A percentile compares a stretch with the other conserved stretches of the same genome.
phyloP scores from a whole-genome alignment of 331 rosid genomes.

The Saraca asoca region DNA sequence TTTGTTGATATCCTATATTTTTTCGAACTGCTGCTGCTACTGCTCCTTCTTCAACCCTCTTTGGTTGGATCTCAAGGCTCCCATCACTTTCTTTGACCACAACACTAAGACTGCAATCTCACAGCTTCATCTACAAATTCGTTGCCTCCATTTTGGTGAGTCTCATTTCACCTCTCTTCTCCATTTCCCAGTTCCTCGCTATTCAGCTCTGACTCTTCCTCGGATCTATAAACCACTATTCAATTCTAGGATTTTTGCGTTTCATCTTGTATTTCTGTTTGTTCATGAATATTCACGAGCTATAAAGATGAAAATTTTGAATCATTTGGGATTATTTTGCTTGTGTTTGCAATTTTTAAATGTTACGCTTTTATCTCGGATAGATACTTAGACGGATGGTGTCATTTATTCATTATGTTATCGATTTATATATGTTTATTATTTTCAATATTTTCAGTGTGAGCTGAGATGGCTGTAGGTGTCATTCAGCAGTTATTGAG shows the following conservation, averaged over 20 bases:
- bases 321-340: too few species aligned
- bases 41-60: background rate
- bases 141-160: constrained; percentile 4
- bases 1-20: background rate
- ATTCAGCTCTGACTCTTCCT: background rate
- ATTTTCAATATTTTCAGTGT: constrained; percentile 44
- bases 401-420: background rate
- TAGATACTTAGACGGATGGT: too few species aligned
- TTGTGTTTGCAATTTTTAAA: too few species aligned
- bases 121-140: background rate
- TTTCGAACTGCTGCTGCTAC: too few species aligned
- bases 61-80: constrained; percentile 10
- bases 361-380: too few species aligned
- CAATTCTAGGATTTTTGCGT: background rate
- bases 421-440: constrained; percentile 10
- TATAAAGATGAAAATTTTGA: too few species aligned
- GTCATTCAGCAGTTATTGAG: constrained; percentile 71
- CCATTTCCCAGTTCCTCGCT: background rate
- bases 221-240: constrained; percentile 19
- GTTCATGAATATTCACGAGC: background rate
- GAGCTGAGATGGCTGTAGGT: constrained; percentile 80
- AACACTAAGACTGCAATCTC: too few species aligned
- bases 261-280: background rate
- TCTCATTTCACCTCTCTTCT: background rate
- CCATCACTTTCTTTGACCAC: background rate